Conservation (phyloP, 352 stramenopile genomes). For the Lagenidium sp. region DNA sequence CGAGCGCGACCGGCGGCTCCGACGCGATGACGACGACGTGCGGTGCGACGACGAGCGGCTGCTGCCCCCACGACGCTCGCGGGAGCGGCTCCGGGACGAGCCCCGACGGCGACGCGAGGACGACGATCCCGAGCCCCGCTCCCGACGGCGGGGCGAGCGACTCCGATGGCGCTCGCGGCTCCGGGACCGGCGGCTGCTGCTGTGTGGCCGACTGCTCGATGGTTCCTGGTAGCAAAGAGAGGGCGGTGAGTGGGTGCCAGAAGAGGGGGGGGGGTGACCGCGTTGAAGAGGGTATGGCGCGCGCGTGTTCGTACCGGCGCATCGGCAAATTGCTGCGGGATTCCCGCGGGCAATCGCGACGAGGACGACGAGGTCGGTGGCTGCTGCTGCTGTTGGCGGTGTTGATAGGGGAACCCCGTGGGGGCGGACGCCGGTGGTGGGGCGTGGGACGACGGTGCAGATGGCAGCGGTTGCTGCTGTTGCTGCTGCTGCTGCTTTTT, state of each 20-base stretch:
- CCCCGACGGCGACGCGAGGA: conserved; percentile 13
- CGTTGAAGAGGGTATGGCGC: too few relatives aligned
- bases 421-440: conserved; percentile 1
- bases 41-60: conserved; percentile 28
- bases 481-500: conserved; percentile 54
- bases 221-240: too few relatives aligned
- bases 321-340: conserved; percentile 54
- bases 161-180: conserved; percentile 22
- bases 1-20: conserved; percentile 26
- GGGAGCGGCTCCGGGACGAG: conserved; percentile 28
- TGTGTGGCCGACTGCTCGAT: too few relatives aligned
- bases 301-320: conserved; percentile 27
- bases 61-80: conserved; percentile 20
- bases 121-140: conserved; percentile 19
- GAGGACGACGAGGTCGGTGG: too few relatives aligned
- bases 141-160: conserved; percentile 7
- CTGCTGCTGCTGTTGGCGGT: too few relatives aligned
- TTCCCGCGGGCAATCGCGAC: too few relatives aligned
- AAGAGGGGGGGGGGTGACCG: too few relatives aligned
- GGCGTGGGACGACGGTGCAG: too few relatives aligned
- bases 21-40: conserved; percentile 28
- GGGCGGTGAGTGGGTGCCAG: too few relatives aligned
- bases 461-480: too few relatives aligned
- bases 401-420: conserved; percentile 10
- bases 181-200: conserved; percentile 16